Evolutionary conservation across 2,329 filamentous ascomycete genomes (phyloP).

Genomic region (Aspergillus bombycis): DNA sequence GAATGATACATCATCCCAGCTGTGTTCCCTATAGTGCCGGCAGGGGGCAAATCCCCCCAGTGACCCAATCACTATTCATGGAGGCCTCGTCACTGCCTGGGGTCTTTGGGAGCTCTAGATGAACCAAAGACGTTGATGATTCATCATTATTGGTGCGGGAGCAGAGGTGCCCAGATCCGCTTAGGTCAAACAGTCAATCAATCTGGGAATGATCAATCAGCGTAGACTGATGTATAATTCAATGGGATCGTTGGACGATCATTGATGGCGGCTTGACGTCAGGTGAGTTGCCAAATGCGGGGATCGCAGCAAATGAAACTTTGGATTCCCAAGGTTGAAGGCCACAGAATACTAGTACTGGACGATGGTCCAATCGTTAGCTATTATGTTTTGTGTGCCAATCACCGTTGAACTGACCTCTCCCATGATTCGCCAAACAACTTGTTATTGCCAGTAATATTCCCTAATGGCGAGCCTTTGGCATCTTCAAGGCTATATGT

Average conservation of each 20-base stretch:
- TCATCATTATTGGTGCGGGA: neutral
- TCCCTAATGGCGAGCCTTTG: neutral
- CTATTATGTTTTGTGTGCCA: too few relatives aligned
- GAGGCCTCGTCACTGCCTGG: conserved; percentile 1
- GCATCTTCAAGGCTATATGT: neutral
- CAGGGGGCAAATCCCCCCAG: conserved; percentile 6
- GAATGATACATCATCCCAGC: conserved; percentile 13
- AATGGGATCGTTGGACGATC: neutral
- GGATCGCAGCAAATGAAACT: conserved; percentile 6
- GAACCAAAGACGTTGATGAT: neutral
- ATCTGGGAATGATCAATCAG: neutral
- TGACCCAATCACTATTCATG: conserved; percentile 15
- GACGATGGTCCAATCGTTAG: neutral
- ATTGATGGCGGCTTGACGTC: conserved; percentile 18
- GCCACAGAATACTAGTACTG: neutral
- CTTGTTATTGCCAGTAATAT: neutral
- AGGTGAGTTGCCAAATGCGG: conserved; percentile 18
- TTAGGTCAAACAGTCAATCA: neutral
- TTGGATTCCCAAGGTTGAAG: neutral
- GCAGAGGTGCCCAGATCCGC: neutral
- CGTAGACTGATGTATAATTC: neutral
- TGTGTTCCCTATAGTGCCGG: neutral
- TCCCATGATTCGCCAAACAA: neutral
- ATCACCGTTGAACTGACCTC: neutral
- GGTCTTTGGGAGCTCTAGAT: neutral